Conservation (phyloP, 2,329 filamentous ascomycete genomes). For the Fusarium azukiicola region DNA sequence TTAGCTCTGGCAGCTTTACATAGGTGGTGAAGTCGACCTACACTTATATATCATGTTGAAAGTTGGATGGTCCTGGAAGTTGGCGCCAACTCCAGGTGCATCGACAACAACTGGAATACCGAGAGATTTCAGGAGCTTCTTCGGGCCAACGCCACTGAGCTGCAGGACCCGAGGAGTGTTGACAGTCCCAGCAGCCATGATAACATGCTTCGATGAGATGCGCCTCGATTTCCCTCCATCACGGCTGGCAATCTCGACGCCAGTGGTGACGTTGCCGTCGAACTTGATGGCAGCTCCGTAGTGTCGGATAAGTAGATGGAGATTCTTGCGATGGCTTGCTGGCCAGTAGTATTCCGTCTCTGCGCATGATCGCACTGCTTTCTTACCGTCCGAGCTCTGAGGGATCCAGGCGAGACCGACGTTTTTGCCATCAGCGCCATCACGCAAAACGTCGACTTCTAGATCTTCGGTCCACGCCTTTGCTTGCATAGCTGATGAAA, state of each 20-base stretch:
- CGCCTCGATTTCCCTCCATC: constrained; percentile 8
- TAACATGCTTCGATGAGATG: constrained; percentile 47
- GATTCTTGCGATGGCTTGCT: constrained; percentile 38
- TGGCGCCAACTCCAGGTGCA: constrained; percentile 75
- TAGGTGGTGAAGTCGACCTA: background rate
- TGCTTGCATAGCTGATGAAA: constrained; percentile 24
- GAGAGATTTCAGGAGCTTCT: constrained; percentile 68
- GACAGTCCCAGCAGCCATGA: constrained; percentile 68
- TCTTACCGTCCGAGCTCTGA: constrained; percentile 43
- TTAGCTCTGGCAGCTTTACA: background rate
- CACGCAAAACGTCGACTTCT: constrained; percentile 29
- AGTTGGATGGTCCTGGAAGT: constrained; percentile 61
- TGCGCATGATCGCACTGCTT: constrained; percentile 45
- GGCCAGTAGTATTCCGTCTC: constrained; percentile 50
- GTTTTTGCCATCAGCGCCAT: constrained; percentile 50
- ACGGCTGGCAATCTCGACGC: background rate
- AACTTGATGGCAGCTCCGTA: constrained; percentile 50
- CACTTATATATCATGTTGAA: constrained; percentile 41
- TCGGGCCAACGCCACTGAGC: constrained; percentile 76
- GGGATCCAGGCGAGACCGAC: constrained; percentile 52
- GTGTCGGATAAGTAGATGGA: constrained; percentile 47
- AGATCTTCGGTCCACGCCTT: constrained; percentile 45
- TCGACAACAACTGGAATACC: constrained; percentile 72
- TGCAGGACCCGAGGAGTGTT: constrained; percentile 79
- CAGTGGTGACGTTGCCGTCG: background rate